Conservation (phyloP, 164 flowering plant species). For the Piper betle region DNA sequence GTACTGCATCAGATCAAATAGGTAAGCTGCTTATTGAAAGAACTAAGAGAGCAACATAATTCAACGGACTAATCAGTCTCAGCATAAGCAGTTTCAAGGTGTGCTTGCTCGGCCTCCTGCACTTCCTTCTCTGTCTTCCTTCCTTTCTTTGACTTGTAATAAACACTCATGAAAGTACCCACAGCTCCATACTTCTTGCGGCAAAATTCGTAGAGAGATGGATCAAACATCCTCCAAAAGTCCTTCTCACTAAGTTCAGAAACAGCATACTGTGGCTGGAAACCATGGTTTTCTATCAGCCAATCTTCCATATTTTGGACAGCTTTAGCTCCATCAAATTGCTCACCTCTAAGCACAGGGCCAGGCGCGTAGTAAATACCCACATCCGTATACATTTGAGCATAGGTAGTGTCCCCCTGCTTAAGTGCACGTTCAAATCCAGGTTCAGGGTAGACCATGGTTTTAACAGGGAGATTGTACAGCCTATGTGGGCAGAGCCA, state of each 20-base stretch:
- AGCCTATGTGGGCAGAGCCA: conserved; percentile 98
- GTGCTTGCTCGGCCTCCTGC: conserved; percentile 86
- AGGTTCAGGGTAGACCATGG: conserved; percentile 87
- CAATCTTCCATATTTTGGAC: conserved; percentile 77
- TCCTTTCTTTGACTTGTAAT: conserved; percentile 96
- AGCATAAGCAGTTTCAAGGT: conserved; percentile 56
- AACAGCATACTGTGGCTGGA: conserved; percentile 96
- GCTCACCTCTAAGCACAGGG: conserved; percentile 88
- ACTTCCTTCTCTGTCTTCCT: conserved; percentile 98
- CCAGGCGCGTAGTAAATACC: conserved; percentile 96
- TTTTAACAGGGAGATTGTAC: conserved; percentile 71
- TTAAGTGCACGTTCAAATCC: conserved; percentile 71
- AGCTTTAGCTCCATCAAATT: conserved; percentile 81
- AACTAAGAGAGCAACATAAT: neutral
- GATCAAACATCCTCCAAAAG: conserved; percentile 99
- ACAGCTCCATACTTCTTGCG: conserved; percentile 84
- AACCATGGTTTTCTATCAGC: conserved; percentile 94
- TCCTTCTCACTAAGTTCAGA: conserved; percentile 66
- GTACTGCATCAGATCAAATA: neutral
- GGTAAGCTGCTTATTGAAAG: neutral
- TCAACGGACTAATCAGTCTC: conserved; percentile 34
- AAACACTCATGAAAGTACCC: conserved; percentile 95
- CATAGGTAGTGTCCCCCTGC: conserved; percentile 75
- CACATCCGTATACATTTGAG: conserved; percentile 96
- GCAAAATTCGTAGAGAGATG: conserved; percentile 64